Conservation (phyloP, 495 filamentous ascomycete species). For the Daldinia bambusicola region DNA sequence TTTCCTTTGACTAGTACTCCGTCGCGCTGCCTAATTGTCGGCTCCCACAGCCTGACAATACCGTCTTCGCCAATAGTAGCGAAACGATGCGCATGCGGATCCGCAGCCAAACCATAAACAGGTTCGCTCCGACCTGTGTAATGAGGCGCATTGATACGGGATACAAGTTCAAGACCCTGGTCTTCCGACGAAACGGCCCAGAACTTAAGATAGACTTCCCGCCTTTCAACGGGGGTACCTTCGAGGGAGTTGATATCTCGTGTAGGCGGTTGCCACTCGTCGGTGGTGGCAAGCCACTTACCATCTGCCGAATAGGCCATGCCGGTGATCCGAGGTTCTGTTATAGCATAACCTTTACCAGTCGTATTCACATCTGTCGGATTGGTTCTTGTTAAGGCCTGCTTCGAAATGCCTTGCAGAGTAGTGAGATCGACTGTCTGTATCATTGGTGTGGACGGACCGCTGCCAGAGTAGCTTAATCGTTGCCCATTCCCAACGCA, state of each 20-base stretch:
- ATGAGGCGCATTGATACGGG: slow-evolving; percentile 87
- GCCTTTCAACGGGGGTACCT: slow-evolving; percentile 60
- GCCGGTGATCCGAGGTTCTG: slow-evolving; percentile 77
- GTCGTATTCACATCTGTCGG: slow-evolving; percentile 80
- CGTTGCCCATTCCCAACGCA: slow-evolving; percentile 61
- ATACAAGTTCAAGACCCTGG: slow-evolving; percentile 75
- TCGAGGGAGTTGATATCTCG: slow-evolving; percentile 65
- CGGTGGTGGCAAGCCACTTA: slow-evolving; percentile 89
- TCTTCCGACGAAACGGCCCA: slow-evolving; percentile 79
- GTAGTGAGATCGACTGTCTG: slow-evolving; percentile 86
- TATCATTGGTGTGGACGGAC: slow-evolving; percentile 58
- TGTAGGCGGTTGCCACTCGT: slow-evolving; percentile 82
- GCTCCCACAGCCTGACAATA: slow-evolving; percentile 79
- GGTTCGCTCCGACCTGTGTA: slow-evolving; percentile 60
- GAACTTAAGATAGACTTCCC: slow-evolving; percentile 87
- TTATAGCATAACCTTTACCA: slow-evolving; percentile 71
- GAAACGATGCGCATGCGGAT: slow-evolving; percentile 74
- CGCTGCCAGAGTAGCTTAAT: slow-evolving; percentile 51
- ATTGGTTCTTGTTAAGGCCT: slow-evolving; percentile 89
- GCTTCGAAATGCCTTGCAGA: slow-evolving; percentile 77
- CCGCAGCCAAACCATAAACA: slow-evolving; percentile 75
- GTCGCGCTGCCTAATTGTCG: slow-evolving; percentile 69
- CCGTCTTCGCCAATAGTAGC: slow-evolving; percentile 85
- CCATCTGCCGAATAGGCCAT: slow-evolving; percentile 81
- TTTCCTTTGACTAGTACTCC: slow-evolving; percentile 67